Evolutionary conservation across 2,329 filamentous ascomycete genomes (phyloP).

Genomic region (Colletotrichum spinosum): DNA sequence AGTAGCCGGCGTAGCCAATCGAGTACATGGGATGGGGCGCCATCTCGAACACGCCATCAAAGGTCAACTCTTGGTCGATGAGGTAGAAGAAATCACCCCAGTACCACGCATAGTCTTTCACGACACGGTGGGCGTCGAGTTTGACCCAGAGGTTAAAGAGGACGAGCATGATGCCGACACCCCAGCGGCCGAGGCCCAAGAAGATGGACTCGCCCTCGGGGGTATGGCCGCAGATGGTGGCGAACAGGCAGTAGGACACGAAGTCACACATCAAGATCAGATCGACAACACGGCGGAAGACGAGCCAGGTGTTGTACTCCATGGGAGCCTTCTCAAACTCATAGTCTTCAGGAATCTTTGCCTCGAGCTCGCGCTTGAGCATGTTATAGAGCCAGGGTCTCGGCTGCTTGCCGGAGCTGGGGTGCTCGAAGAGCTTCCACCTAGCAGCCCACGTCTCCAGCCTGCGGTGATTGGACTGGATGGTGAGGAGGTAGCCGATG

Average conservation of each 20-base stretch:
- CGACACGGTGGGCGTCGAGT: constrained; percentile 94
- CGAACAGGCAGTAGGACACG: constrained; percentile 95
- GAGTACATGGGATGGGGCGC: constrained; percentile 99
- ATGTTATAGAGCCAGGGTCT: constrained; percentile 85
- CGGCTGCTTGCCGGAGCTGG: constrained; percentile 82
- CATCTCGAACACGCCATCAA: constrained; percentile 99
- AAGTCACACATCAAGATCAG: constrained; percentile 99
- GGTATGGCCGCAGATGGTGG: constrained; percentile 83
- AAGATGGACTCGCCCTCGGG: constrained; percentile 78
- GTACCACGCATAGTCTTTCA: constrained; percentile 99
- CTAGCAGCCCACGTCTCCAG: constrained; percentile 90
- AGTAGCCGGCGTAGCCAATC: constrained; percentile 97
- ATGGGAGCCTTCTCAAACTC: constrained; percentile 91
- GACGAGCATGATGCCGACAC: constrained; percentile 80
- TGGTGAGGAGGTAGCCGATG: constrained; percentile 88
- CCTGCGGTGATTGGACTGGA: constrained; percentile 89
- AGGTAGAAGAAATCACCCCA: constrained; percentile 99
- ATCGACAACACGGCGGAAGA: constrained; percentile 95
- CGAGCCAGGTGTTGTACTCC: constrained; percentile 99
- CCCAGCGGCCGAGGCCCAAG: constrained; percentile 82
- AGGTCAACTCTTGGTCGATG: constrained; percentile 96
- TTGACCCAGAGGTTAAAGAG: constrained; percentile 99
- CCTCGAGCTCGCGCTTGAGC: constrained; percentile 90
- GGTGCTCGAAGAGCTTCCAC: constrained; percentile 87
- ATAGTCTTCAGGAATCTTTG: constrained; percentile 95